Percentiles rank a stretch among this genome's conserved stretches.
phyloP scores from a whole-genome alignment of 2,329 filamentous ascomycete species.

The Claviceps pazoutovae region DNA sequence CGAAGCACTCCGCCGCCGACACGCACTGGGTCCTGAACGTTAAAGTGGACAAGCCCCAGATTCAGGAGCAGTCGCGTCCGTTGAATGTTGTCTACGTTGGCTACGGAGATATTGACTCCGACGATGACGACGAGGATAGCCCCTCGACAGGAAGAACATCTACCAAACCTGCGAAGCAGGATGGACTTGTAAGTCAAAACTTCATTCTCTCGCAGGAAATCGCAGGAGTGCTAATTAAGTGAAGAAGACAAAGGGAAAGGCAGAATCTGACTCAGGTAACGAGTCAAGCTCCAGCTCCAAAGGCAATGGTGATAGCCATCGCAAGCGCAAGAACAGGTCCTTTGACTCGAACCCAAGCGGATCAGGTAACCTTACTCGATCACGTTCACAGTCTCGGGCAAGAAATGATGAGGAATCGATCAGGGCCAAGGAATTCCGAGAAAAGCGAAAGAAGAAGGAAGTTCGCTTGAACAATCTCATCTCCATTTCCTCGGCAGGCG shows the following conservation, averaged over 20 bases:
- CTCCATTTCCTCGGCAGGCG: slow-evolving; percentile 40
- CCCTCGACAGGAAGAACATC: slow-evolving; percentile 22
- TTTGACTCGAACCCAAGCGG: slow-evolving; percentile 11
- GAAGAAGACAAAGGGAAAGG: slow-evolving; percentile 3
- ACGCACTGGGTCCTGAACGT: slow-evolving; percentile 63
- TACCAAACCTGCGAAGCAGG: slow-evolving; percentile 17
- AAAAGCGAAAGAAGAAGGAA: slow-evolving; percentile 49
- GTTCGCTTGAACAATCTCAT: slow-evolving; percentile 49
- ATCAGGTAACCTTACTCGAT: slow-evolving; percentile 13
- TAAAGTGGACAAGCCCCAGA: slow-evolving; percentile 12
- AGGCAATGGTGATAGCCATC: slow-evolving; percentile 11
- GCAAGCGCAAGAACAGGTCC: slow-evolving; percentile 15
- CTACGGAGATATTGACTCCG: slow-evolving; percentile 35
- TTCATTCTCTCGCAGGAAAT: neutral
- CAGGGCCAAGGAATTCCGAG: slow-evolving; percentile 36
- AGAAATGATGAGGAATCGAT: slow-evolving; percentile 14
- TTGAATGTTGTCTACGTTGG: slow-evolving; percentile 46
- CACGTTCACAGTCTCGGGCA: slow-evolving; percentile 19
- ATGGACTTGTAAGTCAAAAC: slow-evolving; percentile 13
- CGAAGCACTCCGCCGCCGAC: slow-evolving; percentile 52
- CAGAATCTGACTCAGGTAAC: slow-evolving; percentile 13
- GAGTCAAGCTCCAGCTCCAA: slow-evolving; percentile 11
- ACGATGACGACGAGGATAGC: slow-evolving; percentile 21
- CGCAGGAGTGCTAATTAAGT: neutral
- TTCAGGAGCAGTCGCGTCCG: slow-evolving; percentile 20